A percentile compares a stretch with the other conserved stretches of the same genome.
These are phyloP conservation scores for Phtheirospermum japonicum DNA, from an alignment of 257 asterid genomes.

Conservation along the genomic window DNA sequence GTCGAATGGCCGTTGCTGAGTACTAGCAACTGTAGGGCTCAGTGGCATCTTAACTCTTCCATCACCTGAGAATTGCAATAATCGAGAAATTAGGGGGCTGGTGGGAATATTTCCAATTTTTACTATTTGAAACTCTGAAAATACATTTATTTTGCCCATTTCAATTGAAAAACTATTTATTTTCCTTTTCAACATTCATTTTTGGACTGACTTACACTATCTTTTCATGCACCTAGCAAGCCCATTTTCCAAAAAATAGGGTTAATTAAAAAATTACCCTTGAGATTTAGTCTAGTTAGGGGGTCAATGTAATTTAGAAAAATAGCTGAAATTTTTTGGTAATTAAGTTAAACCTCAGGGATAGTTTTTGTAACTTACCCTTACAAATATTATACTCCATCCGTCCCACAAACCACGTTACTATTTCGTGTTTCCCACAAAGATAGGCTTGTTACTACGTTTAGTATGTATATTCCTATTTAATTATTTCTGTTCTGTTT, in stretches of 20 bases:
- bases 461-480: no score
- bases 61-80: slow-evolving; percentile 50
- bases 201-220: background rate
- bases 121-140: background rate
- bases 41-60: slow-evolving; percentile 82
- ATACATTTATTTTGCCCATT: background rate
- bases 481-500: no score
- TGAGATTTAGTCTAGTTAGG: background rate
- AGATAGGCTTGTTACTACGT: no score
- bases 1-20: slow-evolving; percentile 57
- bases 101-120: background rate
- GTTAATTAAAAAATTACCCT: background rate
- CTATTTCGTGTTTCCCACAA: no score
- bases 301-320: no score
- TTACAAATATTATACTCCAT: no score
- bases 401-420: no score
- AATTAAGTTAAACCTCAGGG: no score
- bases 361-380: no score
- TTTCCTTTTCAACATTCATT: background rate
- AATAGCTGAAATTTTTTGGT: no score
- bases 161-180: background rate
- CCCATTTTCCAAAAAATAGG: background rate
- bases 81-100: background rate
- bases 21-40: slow-evolving; percentile 72
- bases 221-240: background rate